Percentiles rank a stretch among this genome's conserved stretches.
Evolutionary conservation across 495 filamentous ascomycete genomes (phyloP).

Genomic region (Hyaloscypha hepaticicola): DNA sequence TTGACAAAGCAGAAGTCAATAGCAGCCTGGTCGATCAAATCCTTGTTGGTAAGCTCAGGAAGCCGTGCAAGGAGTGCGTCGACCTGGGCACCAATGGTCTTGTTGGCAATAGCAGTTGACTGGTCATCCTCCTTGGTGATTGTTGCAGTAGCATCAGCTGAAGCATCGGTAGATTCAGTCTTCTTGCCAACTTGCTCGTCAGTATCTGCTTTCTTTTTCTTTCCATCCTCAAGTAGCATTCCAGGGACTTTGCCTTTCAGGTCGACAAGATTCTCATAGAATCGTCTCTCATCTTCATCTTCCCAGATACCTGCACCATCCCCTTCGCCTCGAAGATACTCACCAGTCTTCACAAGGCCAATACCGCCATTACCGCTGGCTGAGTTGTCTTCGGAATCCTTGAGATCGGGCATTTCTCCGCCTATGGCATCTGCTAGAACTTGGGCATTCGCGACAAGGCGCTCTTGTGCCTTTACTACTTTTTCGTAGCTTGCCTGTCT

Average conservation of each 20-base stretch:
- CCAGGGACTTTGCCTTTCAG: slow-evolving; percentile 93
- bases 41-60: slow-evolving; percentile 86
- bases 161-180: slow-evolving; percentile 44
- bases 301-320: slow-evolving; percentile 99
- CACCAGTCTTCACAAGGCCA: slow-evolving; percentile 89
- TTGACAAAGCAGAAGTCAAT: slow-evolving; percentile 98
- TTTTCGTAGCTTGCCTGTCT: slow-evolving; percentile 95
- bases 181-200: slow-evolving; percentile 68
- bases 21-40: slow-evolving; percentile 85
- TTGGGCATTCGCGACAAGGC: slow-evolving; percentile 86
- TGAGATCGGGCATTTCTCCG: slow-evolving; percentile 92
- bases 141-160: slow-evolving; percentile 33
- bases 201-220: slow-evolving; percentile 81
- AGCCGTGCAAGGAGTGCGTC: slow-evolving; percentile 86
- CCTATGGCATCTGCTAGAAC: slow-evolving; percentile 83
- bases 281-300: slow-evolving; percentile 95
- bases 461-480: slow-evolving; percentile 86
- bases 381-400: slow-evolving; percentile 68
- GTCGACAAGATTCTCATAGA: slow-evolving; percentile 95
- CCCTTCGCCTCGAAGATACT: slow-evolving; percentile 85
- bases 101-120: slow-evolving; percentile 93
- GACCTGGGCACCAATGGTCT: slow-evolving; percentile 95
- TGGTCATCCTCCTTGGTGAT: slow-evolving; percentile 65
- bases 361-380: slow-evolving; percentile 71
- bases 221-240: slow-evolving; percentile 88